These are phyloP conservation scores for Sabuloglossum arenarium DNA, from an alignment of 495 filamentous ascomycete species.

Conservation along the genomic window DNA sequence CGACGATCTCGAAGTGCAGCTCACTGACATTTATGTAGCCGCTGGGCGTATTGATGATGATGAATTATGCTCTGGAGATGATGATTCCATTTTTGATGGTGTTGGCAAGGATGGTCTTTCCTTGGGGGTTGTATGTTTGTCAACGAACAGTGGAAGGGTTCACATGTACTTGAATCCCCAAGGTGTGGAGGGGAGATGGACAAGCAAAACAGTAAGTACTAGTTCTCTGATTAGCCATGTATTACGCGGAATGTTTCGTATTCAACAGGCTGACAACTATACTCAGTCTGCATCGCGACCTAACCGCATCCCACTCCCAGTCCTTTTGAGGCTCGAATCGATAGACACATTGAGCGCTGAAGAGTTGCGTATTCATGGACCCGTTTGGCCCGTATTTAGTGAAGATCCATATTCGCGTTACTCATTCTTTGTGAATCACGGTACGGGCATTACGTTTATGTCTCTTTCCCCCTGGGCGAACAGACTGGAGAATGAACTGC, in stretches of 20 bases:
- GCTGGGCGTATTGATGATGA: constrained; percentile 20
- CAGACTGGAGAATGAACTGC: constrained; percentile 54
- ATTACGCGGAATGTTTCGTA: background rate
- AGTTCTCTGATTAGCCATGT: background rate
- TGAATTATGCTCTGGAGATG: constrained; percentile 35
- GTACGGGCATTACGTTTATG: constrained; percentile 46
- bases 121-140: constrained; percentile 49
- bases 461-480: constrained; percentile 56
- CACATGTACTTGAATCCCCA: constrained; percentile 63
- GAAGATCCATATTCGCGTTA: constrained; percentile 51
- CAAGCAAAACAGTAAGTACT: constrained; percentile 5
- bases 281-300: background rate
- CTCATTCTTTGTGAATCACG: constrained; percentile 56
- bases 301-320: constrained; percentile 13
- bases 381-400: constrained; percentile 54
- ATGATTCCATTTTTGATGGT: constrained; percentile 29
- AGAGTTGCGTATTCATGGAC: constrained; percentile 24
- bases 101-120: constrained; percentile 44
- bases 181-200: constrained; percentile 68
- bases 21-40: constrained; percentile 34
- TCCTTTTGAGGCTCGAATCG: constrained; percentile 27
- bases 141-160: constrained; percentile 50
- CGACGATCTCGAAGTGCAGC: constrained; percentile 11
- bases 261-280: background rate
- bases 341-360: constrained; percentile 34